phyloP scores from a whole-genome alignment of 306 rosid species.

The Abrus precatorius region DNA sequence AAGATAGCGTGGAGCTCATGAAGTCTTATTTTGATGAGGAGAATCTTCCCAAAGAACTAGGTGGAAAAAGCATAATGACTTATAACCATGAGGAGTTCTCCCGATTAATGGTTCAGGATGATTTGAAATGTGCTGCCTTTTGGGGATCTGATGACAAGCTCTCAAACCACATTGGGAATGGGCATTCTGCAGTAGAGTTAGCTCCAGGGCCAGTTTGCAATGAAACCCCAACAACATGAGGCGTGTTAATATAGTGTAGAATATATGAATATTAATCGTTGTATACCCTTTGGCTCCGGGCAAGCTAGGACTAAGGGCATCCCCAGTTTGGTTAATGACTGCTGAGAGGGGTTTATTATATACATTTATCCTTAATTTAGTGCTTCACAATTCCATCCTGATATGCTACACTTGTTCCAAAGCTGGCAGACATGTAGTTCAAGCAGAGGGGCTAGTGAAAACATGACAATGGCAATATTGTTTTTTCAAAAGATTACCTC shows the following conservation, averaged over 20 bases:
- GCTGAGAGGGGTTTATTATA: conserved; percentile 8
- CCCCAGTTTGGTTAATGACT: conserved; percentile 13
- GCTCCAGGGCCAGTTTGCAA: conserved; percentile 53
- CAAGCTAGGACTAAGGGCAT: conserved; percentile 1
- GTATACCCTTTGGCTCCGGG: conserved; percentile 5
- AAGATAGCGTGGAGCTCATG: conserved; percentile 90
- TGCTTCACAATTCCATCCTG: conserved; percentile 16
- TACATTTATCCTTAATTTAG: neutral
- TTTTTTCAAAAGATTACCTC: neutral
- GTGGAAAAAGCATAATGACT: conserved; percentile 75
- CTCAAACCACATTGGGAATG: conserved; percentile 50
- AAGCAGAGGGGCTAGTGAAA: conserved; percentile 20
- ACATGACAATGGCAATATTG: conserved; percentile 17
- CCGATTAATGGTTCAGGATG: conserved; percentile 76
- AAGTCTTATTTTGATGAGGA: conserved; percentile 80
- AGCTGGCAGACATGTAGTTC: conserved; percentile 5
- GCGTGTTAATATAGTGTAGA: conserved; percentile 27
- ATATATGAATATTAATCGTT: conserved; percentile 30
- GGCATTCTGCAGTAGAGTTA: conserved; percentile 61
- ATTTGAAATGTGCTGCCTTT: conserved; percentile 68
- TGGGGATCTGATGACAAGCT: conserved; percentile 66
- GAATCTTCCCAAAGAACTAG: conserved; percentile 82
- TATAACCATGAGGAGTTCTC: conserved; percentile 85
- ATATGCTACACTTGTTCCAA: conserved; percentile 23
- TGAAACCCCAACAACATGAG: conserved; percentile 33